phyloP scores from a whole-genome alignment of 768 basidiomycete genomes.

The Tephrocybe sp. region DNA sequence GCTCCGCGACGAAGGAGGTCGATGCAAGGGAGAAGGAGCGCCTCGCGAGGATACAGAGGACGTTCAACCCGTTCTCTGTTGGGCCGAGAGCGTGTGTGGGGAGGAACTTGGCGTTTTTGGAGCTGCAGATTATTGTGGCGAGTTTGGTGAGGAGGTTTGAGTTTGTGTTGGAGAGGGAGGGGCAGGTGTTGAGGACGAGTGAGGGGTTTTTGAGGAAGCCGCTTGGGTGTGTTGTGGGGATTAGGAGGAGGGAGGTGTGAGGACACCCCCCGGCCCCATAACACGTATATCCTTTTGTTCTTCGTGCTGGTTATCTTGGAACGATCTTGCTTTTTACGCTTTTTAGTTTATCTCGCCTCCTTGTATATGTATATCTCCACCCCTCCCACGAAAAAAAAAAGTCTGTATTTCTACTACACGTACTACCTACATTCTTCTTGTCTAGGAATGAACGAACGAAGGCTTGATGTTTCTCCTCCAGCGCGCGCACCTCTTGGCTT shows the following conservation, averaged over 20 bases:
- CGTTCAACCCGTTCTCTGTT: slow-evolving; percentile 85
- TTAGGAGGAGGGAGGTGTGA: slow-evolving; percentile 56
- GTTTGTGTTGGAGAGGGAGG: slow-evolving; percentile 61
- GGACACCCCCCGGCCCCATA: too few species aligned
- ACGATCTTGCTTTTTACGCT: too few species aligned
- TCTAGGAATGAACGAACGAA: too few species aligned
- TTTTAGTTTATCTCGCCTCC: too few species aligned
- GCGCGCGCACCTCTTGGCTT: too few species aligned
- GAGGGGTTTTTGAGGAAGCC: slow-evolving; percentile 93
- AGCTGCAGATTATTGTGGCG: slow-evolving; percentile 78
- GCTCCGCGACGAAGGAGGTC: neutral
- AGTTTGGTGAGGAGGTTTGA: slow-evolving; percentile 77
- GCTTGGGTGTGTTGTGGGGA: slow-evolving; percentile 66
- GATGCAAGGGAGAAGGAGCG: neutral
- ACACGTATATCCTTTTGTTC: too few species aligned
- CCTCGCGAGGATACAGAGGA: slow-evolving; percentile 56
- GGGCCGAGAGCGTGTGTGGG: slow-evolving; percentile 88
- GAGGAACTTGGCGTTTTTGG: slow-evolving; percentile 77
- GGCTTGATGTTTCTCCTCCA: too few species aligned
- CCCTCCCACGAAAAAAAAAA: too few species aligned
- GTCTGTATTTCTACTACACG: too few species aligned
- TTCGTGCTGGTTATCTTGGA: too few species aligned
- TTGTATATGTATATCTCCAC: too few species aligned
- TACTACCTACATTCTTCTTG: too few species aligned
- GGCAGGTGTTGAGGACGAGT: slow-evolving; percentile 56